phyloP scores from a whole-genome alignment of 352 stramenopile species.

The Globisporangium parvum region DNA sequence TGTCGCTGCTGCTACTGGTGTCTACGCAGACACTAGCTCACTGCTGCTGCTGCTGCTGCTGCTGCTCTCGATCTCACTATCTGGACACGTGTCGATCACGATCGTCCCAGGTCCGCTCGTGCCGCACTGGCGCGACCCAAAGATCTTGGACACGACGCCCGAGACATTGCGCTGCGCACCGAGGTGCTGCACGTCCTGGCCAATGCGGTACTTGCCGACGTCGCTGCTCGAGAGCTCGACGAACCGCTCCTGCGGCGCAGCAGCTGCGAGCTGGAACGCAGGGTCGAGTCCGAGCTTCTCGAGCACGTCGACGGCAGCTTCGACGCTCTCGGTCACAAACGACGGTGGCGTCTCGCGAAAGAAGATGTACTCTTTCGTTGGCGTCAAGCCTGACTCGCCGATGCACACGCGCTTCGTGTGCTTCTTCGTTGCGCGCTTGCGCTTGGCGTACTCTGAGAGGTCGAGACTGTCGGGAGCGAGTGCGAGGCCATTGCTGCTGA shows the following conservation, averaged over 20 bases:
- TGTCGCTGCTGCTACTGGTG: background rate
- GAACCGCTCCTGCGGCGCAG: conserved; percentile 33
- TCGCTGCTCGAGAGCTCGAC: conserved; percentile 79
- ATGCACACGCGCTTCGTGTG: conserved; percentile 52
- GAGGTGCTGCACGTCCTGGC: conserved; percentile 45
- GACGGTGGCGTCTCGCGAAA: conserved; percentile 74
- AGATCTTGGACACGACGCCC: conserved; percentile 63
- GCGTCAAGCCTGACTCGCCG: conserved; percentile 47
- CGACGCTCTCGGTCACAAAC: conserved; percentile 74
- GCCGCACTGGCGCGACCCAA: conserved; percentile 64
- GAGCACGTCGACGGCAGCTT: conserved; percentile 46
- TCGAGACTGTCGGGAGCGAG: conserved; percentile 6
- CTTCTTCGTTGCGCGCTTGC: conserved; percentile 35
- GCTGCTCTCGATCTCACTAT: background rate
- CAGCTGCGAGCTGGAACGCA: conserved; percentile 26
- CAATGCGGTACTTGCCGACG: conserved; percentile 68
- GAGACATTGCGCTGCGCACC: conserved; percentile 46
- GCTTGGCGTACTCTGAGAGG: conserved; percentile 48
- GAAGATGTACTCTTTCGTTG: conserved; percentile 81
- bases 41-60: background rate
- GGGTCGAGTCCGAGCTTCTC: conserved; percentile 48
- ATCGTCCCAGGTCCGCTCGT: conserved; percentile 59
- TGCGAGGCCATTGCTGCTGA: background rate
- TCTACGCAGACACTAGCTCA: background rate
- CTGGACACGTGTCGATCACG: conserved; percentile 54